Evolutionary conservation across 352 stramenopile species (phyloP).

Genomic region (Pythium brassicae): DNA sequence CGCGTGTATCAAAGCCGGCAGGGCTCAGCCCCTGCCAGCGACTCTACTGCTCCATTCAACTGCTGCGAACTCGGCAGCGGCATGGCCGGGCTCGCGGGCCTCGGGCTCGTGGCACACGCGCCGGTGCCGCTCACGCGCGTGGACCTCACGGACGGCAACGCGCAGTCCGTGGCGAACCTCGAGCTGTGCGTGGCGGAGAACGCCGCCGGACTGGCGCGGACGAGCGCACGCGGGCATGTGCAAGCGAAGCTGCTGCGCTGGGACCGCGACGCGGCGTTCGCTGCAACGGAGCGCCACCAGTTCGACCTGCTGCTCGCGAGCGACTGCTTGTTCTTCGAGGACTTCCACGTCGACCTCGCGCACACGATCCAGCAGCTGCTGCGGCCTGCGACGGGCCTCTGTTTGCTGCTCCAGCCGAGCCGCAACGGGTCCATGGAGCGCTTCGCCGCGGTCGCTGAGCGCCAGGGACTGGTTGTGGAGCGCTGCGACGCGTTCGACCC

Average conservation of each 20-base stretch:
- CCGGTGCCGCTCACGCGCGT: slow-evolving; percentile 33
- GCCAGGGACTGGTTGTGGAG: slow-evolving; percentile 30
- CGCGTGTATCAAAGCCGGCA: slow-evolving; percentile 14
- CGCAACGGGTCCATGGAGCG: slow-evolving; percentile 74
- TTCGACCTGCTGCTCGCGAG: slow-evolving; percentile 82
- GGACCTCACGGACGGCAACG: slow-evolving; percentile 76
- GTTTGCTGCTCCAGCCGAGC: slow-evolving; percentile 72
- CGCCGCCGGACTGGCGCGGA: slow-evolving; percentile 11
- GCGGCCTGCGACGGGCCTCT: slow-evolving; percentile 31
- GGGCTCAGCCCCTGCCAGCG: neutral
- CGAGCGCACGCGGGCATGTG: slow-evolving; percentile 3
- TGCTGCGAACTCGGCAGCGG: slow-evolving; percentile 73
- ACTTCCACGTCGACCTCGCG: slow-evolving; percentile 75
- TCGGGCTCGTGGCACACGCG: slow-evolving; percentile 55
- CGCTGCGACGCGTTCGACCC: slow-evolving; percentile 37
- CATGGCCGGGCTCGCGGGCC: slow-evolving; percentile 69
- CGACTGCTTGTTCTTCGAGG: slow-evolving; percentile 86
- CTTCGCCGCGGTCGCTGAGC: slow-evolving; percentile 47
- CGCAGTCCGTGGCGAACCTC: slow-evolving; percentile 62
- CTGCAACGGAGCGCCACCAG: slow-evolving; percentile 28
- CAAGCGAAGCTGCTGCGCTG: slow-evolving; percentile 55
- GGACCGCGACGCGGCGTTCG: slow-evolving; percentile 39
- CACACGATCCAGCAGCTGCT: slow-evolving; percentile 63
- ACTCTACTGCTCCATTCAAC: slow-evolving; percentile 15
- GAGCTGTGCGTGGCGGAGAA: slow-evolving; percentile 60